phyloP scores from a whole-genome alignment of 208 protist species.

The Herpetomonas samuelpessoai region DNA sequence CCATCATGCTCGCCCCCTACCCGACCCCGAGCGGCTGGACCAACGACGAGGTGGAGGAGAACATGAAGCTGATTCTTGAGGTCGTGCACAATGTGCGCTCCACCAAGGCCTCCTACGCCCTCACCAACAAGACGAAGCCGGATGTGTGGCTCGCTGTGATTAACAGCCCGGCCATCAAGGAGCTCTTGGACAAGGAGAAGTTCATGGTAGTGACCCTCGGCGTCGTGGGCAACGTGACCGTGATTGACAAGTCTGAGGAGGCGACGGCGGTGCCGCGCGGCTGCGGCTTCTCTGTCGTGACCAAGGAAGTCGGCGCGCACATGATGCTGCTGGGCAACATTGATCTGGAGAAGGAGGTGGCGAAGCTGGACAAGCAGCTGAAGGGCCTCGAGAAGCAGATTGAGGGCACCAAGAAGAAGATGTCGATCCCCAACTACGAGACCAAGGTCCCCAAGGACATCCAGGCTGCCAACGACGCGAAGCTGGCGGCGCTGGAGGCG shows the following conservation, averaged over 20 bases:
- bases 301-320: constrained; percentile 75
- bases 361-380: constrained; percentile 86
- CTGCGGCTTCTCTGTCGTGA: constrained; percentile 86
- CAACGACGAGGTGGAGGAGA: constrained; percentile 59
- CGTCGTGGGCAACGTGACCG: constrained; percentile 69
- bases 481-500: constrained; percentile 61
- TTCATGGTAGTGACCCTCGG: constrained; percentile 80
- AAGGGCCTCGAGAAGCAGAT: constrained; percentile 75
- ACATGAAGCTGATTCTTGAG: constrained; percentile 87
- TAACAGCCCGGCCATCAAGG: constrained; percentile 37
- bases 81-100: constrained; percentile 85
- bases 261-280: constrained; percentile 59
- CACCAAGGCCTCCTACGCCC: constrained; percentile 83
- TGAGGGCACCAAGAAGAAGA: constrained; percentile 84
- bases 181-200: constrained; percentile 38
- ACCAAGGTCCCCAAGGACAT: constrained; percentile 88
- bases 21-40: constrained; percentile 62
- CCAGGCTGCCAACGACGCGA: constrained; percentile 74
- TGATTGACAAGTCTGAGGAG: constrained; percentile 52
- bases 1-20: constrained; percentile 91
- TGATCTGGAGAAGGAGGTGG: constrained; percentile 87
- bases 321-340: constrained; percentile 92
- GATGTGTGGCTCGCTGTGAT: constrained; percentile 71
- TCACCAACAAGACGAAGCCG: constrained; percentile 90
- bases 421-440: constrained; percentile 87